A percentile compares a stretch with the other conserved stretches of the same genome.
Evolutionary conservation across 2,329 filamentous ascomycete genomes (phyloP).

Genomic region (Geosmithia putterillii): DNA sequence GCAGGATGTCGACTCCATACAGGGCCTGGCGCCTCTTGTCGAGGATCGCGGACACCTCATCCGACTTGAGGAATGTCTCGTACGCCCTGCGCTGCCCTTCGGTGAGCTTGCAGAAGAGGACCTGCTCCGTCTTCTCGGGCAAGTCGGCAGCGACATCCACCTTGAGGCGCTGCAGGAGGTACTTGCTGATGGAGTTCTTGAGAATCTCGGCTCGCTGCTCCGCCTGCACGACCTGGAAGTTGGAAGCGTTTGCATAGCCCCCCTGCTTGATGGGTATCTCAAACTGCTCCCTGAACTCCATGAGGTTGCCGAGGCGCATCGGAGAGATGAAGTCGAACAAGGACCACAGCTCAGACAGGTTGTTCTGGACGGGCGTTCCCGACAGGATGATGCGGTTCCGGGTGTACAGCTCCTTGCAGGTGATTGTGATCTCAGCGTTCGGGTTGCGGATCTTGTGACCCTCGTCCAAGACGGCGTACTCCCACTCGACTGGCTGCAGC

Average conservation of each 20-base stretch:
- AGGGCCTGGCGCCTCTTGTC: slow-evolving; percentile 65
- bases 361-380: slow-evolving; percentile 96
- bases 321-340: slow-evolving; percentile 96
- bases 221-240: slow-evolving; percentile 86
- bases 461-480: slow-evolving; percentile 88
- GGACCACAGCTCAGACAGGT: slow-evolving; percentile 89
- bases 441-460: slow-evolving; percentile 98
- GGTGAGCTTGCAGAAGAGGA: slow-evolving; percentile 90
- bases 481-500: slow-evolving; percentile 76
- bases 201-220: slow-evolving; percentile 88
- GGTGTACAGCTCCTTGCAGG: slow-evolving; percentile 87
- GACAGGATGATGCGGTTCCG: slow-evolving; percentile 87
- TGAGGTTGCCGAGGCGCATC: slow-evolving; percentile 83
- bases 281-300: slow-evolving; percentile 83
- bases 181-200: slow-evolving; percentile 88
- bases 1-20: slow-evolving; percentile 80
- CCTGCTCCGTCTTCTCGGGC: slow-evolving; percentile 91
- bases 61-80: slow-evolving; percentile 65
- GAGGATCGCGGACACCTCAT: slow-evolving; percentile 76
- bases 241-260: slow-evolving; percentile 90
- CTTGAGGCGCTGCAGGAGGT: slow-evolving; percentile 85
- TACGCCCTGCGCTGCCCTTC: slow-evolving; percentile 66
- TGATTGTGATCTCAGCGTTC: slow-evolving; percentile 86
- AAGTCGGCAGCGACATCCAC: slow-evolving; percentile 87
- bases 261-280: slow-evolving; percentile 89